These are phyloP conservation scores for Shiraia sp. DNA, from an alignment of 2,329 filamentous ascomycete genomes.

Conservation along the genomic window DNA sequence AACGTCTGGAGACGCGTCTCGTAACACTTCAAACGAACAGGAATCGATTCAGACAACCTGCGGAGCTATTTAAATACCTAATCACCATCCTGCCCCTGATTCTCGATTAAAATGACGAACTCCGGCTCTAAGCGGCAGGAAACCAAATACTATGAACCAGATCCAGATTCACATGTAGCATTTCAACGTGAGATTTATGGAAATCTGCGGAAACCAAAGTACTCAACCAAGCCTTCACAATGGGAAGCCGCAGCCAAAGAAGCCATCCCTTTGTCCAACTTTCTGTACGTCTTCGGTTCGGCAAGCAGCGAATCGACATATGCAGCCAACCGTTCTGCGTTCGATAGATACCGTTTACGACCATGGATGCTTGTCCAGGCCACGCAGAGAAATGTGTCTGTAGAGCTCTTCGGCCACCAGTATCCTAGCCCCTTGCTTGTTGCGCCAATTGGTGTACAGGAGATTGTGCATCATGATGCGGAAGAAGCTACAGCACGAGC, in stretches of 20 bases:
- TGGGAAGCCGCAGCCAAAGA: constrained; percentile 44
- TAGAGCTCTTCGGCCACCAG: constrained; percentile 45
- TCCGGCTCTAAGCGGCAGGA: constrained; percentile 4
- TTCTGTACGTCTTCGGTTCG: constrained; percentile 45
- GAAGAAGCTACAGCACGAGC: constrained; percentile 68
- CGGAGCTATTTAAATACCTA: background rate
- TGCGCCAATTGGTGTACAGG: constrained; percentile 71
- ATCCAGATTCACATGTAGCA: constrained; percentile 37
- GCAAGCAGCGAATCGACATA: constrained; percentile 45
- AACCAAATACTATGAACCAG: constrained; percentile 35
- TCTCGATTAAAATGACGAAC: constrained; percentile 10
- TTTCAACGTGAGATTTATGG: constrained; percentile 46
- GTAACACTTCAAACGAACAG: no score
- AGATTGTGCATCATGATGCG: constrained; percentile 66
- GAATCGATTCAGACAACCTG: background rate
- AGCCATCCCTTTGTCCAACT: constrained; percentile 43
- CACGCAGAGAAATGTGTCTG: constrained; percentile 37
- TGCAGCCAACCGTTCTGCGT: constrained; percentile 43
- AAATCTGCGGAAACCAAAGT: constrained; percentile 41
- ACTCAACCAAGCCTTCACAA: constrained; percentile 46
- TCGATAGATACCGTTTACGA: constrained; percentile 44
- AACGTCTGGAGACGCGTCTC: no score
- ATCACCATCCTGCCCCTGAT: background rate
- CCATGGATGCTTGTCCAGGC: constrained; percentile 48
- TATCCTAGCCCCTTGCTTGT: constrained; percentile 61